Evolutionary conservation across 164 flowering plant genomes (phyloP), one percentile per base, ranked within the genome.

Genomic region (Cinnamomum chago): DNA sequence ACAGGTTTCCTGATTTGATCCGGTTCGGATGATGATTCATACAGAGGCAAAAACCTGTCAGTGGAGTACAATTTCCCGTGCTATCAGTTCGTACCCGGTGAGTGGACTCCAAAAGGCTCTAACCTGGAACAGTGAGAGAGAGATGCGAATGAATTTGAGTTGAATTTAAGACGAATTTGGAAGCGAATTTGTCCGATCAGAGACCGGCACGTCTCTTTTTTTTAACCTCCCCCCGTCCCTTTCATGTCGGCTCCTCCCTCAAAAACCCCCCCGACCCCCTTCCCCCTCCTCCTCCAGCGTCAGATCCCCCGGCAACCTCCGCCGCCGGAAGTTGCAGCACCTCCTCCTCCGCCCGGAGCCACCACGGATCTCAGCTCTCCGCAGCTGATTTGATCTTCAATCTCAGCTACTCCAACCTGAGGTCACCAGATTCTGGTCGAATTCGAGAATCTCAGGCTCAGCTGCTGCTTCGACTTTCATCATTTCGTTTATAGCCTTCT

Each of bases 211-310:
- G 47, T 60, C 27, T 69, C 23, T 22, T 1, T 69, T 69, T 69
- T 69, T n/a, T n/a, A 69, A 72, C 68, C 77, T 58, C 72, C 77
- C 62, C 68, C 68, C 72, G 83, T 78, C 87, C 70, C 71, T 82
- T 78, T 72, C 81, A 74, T 82, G 86, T 85, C 86, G 81, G 85
- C 81, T 81, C 82, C 73, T 69, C n/a, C n/a, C 60, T 55, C 20
- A 15, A 55, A 15, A 51, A 55, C 65, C 62, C 33, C 28, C 40
- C 25, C 2, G 18, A 30, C 35, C 22, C 14, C 35, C 40, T 5
- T 28, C 25, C 18, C 22, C 11, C 15, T 3, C 69, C 52, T 50
- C 65, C 65, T 66, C 75, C 62, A 24, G 50, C n/a, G 69, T 30
- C 50, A 18, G 69, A 67, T 67, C 3, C 7, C 7, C 66, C 69